phyloP scores from a whole-genome alignment of 2,329 filamentous ascomycete genomes.

The Stagonosporopsis vannaccii region DNA sequence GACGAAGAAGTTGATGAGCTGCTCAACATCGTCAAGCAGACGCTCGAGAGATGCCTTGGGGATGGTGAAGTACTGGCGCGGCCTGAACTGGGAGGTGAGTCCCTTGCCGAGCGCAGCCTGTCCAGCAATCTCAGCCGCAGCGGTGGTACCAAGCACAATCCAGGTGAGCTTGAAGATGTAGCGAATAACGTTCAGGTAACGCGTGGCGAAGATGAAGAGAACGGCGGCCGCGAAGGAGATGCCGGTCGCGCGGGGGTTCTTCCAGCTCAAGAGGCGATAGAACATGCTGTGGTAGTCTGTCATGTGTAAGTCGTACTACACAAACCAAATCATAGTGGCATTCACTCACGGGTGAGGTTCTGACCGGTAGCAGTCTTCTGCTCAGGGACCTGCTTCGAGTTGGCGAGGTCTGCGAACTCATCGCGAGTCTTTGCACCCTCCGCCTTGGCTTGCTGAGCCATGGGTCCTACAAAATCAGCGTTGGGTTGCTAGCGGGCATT shows the following conservation, averaged over 20 bases:
- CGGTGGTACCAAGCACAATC: conserved; percentile 66
- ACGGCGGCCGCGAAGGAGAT: conserved; percentile 65
- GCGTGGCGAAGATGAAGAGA: conserved; percentile 67
- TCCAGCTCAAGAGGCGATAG: conserved; percentile 72
- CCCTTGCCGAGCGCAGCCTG: conserved; percentile 64
- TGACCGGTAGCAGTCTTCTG: conserved; percentile 66
- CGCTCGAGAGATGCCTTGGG: conserved; percentile 69
- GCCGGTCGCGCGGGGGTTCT: conserved; percentile 69
- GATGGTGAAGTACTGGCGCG: conserved; percentile 70
- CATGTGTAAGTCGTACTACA: conserved; percentile 22
- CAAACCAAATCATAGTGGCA: neutral
- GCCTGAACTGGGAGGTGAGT: conserved; percentile 67
- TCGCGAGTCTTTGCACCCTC: conserved; percentile 63
- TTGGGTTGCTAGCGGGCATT: conserved; percentile 21
- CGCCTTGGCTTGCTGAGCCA: conserved; percentile 64
- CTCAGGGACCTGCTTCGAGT: conserved; percentile 60
- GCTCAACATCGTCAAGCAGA: conserved; percentile 67
- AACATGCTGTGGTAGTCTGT: conserved; percentile 71
- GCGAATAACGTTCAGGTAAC: conserved; percentile 68
- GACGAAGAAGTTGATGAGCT: conserved; percentile 72
- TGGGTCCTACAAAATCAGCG: conserved; percentile 56
- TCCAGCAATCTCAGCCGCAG: conserved; percentile 64
- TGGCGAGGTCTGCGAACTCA: conserved; percentile 66
- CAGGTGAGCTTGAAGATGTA: conserved; percentile 68
- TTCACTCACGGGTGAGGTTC: conserved; percentile 64